Conservation (phyloP, 1,284 basidiomycete genomes). For the Malassezia cuniculi region DNA sequence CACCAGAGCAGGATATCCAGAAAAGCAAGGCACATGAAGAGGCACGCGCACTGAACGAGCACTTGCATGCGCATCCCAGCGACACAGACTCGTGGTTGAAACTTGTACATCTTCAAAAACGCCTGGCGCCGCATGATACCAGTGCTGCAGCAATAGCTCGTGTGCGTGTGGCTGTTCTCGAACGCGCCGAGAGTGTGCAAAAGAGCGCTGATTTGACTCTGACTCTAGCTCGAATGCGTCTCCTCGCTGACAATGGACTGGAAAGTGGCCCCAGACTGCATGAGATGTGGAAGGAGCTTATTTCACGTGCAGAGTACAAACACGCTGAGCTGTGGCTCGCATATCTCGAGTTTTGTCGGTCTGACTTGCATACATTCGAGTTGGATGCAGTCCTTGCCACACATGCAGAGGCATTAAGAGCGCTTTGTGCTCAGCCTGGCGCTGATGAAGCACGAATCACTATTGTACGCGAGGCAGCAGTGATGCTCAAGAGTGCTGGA, state of each 20-base stretch:
- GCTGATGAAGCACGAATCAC: no score
- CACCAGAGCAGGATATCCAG: not conserved
- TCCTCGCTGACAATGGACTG: no score
- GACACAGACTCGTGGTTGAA: constrained; percentile 5
- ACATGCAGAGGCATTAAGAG: constrained; percentile 1
- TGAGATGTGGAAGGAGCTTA: no score
- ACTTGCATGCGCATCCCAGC: not conserved
- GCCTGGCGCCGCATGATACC: not conserved
- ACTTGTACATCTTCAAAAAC: constrained; percentile 3
- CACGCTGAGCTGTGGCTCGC: constrained; percentile 1
- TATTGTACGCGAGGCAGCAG: no score
- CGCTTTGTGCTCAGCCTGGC: no score
- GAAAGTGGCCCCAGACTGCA: no score
- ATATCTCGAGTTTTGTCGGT: constrained; percentile 1
- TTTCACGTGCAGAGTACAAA: no score
- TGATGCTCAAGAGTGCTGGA: no score
- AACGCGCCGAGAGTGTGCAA: constrained; percentile 8
- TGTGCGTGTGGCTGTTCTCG: constrained; percentile 9
- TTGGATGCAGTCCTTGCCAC: not conserved
- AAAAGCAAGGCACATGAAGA: constrained; percentile 2
- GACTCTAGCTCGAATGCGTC: no score
- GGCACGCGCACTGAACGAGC: no score
- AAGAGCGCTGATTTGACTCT: no score
- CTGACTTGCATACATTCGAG: constrained; percentile 1
- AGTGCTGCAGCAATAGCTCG: not conserved